A percentile compares a stretch with the other conserved stretches of the same genome.
phyloP scores from a whole-genome alignment of 306 rosid genomes.

The Lathyrus sativus region DNA sequence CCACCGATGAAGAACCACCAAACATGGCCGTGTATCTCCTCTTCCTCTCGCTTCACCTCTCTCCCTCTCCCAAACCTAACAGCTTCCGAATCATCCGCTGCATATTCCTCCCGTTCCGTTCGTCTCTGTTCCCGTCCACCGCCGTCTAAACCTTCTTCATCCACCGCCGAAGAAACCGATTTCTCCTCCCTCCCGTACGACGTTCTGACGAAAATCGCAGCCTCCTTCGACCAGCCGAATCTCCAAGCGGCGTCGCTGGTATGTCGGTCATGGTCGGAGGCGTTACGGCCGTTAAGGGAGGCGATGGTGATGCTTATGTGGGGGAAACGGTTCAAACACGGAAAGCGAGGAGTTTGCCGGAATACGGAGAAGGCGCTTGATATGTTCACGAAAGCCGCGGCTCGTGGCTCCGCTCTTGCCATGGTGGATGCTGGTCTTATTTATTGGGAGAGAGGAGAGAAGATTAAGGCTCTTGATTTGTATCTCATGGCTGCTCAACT shows the following conservation, averaged over 20 bases:
- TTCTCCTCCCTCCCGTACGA: slow-evolving; percentile 79
- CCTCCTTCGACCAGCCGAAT: slow-evolving; percentile 59
- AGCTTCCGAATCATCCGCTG: not conserved
- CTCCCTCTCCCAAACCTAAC: slow-evolving; percentile 33
- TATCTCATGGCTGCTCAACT: slow-evolving; percentile 65
- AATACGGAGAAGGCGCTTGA: slow-evolving; percentile 67
- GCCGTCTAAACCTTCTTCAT: slow-evolving; percentile 14
- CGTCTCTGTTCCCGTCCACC: slow-evolving; percentile 30
- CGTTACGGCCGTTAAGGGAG: slow-evolving; percentile 67
- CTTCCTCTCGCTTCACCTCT: slow-evolving; percentile 55
- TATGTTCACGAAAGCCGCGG: slow-evolving; percentile 68
- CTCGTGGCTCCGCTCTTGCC: slow-evolving; percentile 70
- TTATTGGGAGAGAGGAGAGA: slow-evolving; percentile 73
- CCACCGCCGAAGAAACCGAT: slow-evolving; percentile 31
- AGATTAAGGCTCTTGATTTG: slow-evolving; percentile 53
- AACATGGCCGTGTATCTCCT: slow-evolving; percentile 56
- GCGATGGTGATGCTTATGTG: slow-evolving; percentile 61
- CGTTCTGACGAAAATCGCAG: slow-evolving; percentile 55
- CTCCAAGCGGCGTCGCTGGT: slow-evolving; percentile 67
- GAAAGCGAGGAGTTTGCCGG: slow-evolving; percentile 51
- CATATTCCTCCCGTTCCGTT: slow-evolving; percentile 30
- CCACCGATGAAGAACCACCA: slow-evolving; percentile 49
- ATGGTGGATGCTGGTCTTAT: slow-evolving; percentile 94
- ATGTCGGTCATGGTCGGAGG: slow-evolving; percentile 80
- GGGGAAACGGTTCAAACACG: slow-evolving; percentile 93